phyloP scores from a whole-genome alignment of 2,329 filamentous ascomycete genomes.

The Diaporthe australafricana region DNA sequence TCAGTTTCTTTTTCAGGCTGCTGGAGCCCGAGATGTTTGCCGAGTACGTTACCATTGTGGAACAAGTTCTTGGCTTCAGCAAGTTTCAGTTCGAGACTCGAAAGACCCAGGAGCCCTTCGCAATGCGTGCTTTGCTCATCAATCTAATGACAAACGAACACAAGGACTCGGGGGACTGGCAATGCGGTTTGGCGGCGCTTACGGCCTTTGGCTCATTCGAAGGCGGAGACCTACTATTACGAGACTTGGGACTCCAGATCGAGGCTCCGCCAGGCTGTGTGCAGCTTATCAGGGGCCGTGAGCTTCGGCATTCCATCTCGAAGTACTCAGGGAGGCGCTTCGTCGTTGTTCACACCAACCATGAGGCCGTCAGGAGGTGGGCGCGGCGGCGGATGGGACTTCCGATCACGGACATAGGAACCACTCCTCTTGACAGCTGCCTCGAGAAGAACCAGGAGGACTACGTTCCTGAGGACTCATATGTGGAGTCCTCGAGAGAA shows the following conservation, averaged over 20 bases:
- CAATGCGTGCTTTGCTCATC: slow-evolving; percentile 13
- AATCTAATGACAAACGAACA: slow-evolving; percentile 34
- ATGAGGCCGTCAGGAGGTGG: slow-evolving; percentile 28
- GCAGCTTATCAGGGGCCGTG: slow-evolving; percentile 26
- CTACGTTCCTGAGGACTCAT: background rate
- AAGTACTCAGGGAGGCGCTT: slow-evolving; percentile 30
- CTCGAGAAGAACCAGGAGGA: background rate
- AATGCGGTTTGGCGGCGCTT: slow-evolving; percentile 20
- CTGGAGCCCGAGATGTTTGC: slow-evolving; percentile 26
- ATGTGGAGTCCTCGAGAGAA: background rate
- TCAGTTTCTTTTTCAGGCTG: slow-evolving; percentile 38
- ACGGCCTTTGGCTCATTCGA: background rate
- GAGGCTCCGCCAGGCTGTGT: slow-evolving; percentile 16
- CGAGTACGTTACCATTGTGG: background rate
- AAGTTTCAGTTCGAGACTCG: slow-evolving; percentile 24
- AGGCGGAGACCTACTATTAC: background rate
- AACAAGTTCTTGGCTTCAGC: background rate
- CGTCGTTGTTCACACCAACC: slow-evolving; percentile 26
- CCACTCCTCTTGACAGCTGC: background rate
- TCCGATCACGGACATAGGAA: background rate
- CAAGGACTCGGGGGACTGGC: slow-evolving; percentile 19
- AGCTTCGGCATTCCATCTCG: slow-evolving; percentile 32
- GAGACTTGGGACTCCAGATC: background rate
- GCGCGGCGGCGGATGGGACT: background rate
- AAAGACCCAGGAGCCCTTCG: background rate